Evolutionary conservation across 2,329 filamentous ascomycete species (phyloP).

Genomic region (Herpotrichia juniperi): DNA sequence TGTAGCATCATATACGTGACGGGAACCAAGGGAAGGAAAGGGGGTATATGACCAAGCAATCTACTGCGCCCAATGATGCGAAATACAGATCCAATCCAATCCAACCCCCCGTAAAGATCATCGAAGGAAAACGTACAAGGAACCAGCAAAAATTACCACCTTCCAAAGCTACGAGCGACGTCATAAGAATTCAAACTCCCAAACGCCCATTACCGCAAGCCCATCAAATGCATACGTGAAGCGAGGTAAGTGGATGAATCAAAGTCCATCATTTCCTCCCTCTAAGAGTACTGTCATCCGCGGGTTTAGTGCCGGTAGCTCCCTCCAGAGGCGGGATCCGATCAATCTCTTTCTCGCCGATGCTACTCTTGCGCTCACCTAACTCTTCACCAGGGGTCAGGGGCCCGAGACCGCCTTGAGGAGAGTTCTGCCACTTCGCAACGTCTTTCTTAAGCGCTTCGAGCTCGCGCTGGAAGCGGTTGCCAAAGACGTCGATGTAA

Average conservation of each 20-base stretch:
- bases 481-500: conserved; percentile 98
- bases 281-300: conserved; percentile 7
- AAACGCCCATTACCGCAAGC: conserved; percentile 7
- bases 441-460: conserved; percentile 89
- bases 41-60: conserved; percentile 28
- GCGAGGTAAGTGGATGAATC: not conserved
- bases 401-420: conserved; percentile 27
- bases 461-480: conserved; percentile 93
- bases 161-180: too few relatives aligned
- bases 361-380: conserved; percentile 1
- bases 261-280: conserved; percentile 13
- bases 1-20: not conserved
- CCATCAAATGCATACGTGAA: not conserved
- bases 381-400: conserved; percentile 28
- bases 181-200: conserved; percentile 2
- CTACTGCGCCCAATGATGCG: conserved; percentile 12
- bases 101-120: not conserved
- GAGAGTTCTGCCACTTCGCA: conserved; percentile 74
- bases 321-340: conserved; percentile 38
- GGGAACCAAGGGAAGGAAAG: conserved; percentile 18
- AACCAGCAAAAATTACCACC: not conserved
- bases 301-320: conserved; percentile 22
- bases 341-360: conserved; percentile 17
- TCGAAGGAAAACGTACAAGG: not conserved
- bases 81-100: not conserved